phyloP scores from a whole-genome alignment of 2,329 filamentous ascomycete species.

The Thelonectria olida region DNA sequence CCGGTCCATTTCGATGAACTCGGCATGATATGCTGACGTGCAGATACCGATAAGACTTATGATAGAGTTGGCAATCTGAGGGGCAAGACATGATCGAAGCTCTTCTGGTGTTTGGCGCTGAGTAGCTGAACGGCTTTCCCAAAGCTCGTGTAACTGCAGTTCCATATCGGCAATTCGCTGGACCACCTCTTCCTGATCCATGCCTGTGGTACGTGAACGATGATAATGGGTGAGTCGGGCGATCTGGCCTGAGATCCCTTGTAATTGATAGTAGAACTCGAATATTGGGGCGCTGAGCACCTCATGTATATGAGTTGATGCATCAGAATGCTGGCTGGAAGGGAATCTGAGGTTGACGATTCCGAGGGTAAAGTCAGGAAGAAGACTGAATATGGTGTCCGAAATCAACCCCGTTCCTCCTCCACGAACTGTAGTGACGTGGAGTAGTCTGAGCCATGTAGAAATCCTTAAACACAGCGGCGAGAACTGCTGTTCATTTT shows the following conservation, averaged over 20 bases:
- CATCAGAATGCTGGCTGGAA: neutral
- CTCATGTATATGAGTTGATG: constrained; percentile 23
- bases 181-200: constrained; percentile 34
- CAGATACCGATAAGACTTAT: constrained; percentile 31
- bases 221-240: constrained; percentile 34
- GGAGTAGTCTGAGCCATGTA: constrained; percentile 30
- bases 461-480: constrained; percentile 12
- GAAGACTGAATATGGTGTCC: constrained; percentile 13
- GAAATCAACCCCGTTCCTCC: constrained; percentile 28
- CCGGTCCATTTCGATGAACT: constrained; percentile 35
- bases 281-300: constrained; percentile 27
- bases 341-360: constrained; percentile 2
- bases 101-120: constrained; percentile 20
- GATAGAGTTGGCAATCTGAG: constrained; percentile 23
- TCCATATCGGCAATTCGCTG: constrained; percentile 21
- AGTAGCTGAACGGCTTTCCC: constrained; percentile 24
- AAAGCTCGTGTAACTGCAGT: constrained; percentile 20
- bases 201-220: constrained; percentile 32
- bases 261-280: constrained; percentile 33
- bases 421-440: constrained; percentile 24
- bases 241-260: constrained; percentile 31
- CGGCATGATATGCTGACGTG: constrained; percentile 31
- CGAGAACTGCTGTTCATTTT: neutral
- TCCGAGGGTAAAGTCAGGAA: constrained; percentile 15
- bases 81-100: constrained; percentile 26